These are phyloP conservation scores for Butyriboletus appendiculatus DNA, from an alignment of 1,284 basidiomycete genomes.

Conservation along the genomic window DNA sequence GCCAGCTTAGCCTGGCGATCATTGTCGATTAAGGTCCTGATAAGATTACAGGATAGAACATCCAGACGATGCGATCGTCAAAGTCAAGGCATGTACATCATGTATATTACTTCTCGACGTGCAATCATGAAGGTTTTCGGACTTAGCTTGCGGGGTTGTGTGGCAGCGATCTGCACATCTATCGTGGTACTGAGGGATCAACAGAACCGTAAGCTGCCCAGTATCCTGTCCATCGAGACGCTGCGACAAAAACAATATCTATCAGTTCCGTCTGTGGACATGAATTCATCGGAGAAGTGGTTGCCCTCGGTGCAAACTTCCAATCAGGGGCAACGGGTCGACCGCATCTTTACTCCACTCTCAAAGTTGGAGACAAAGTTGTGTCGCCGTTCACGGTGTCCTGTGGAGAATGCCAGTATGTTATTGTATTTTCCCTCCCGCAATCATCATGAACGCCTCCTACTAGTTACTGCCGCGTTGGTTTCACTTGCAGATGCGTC, in stretches of 20 bases:
- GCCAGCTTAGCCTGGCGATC: not conserved
- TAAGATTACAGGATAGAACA: conserved; percentile 55
- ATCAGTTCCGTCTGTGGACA: conserved; percentile 75
- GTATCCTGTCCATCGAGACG: not conserved
- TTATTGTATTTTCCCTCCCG: conserved; percentile 10
- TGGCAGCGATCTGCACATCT: conserved; percentile 84
- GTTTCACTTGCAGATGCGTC: conserved; percentile 77
- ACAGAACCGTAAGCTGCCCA: conserved; percentile 34
- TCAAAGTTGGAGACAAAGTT: conserved; percentile 82
- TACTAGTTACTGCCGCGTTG: conserved; percentile 69
- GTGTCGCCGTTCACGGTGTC: conserved; percentile 85
- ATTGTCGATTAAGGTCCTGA: not conserved
- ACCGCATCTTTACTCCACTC: conserved; percentile 62
- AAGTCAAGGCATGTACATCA: conserved; percentile 52
- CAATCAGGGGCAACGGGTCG: conserved; percentile 44
- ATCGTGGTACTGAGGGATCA: conserved; percentile 57
- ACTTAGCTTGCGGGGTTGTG: conserved; percentile 69
- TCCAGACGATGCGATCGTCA: conserved; percentile 75
- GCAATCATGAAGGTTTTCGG: not conserved
- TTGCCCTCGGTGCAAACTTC: conserved; percentile 71
- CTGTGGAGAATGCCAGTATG: conserved; percentile 81
- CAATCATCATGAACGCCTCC: not conserved
- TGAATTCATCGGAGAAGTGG: conserved; percentile 81
- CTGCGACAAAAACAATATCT: not conserved
- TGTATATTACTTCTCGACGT: not conserved